Evolutionary conservation across 352 stramenopile species (phyloP).

Genomic region (Pythium monospermum): DNA sequence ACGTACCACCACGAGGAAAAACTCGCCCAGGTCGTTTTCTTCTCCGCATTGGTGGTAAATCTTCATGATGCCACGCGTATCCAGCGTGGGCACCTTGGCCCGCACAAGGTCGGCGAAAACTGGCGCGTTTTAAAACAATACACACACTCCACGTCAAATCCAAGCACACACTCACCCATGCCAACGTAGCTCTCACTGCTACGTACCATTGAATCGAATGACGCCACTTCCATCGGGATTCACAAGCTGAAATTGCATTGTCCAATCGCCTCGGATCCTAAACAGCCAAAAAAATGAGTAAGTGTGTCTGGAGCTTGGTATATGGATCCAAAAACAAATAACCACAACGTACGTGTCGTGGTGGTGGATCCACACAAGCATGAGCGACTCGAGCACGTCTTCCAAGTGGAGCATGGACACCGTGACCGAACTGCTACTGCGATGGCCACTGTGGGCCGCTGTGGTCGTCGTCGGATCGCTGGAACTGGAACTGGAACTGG

Average conservation of each 20-base stretch:
- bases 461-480: no score
- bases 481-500: no score
- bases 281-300: background rate
- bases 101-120: constrained; percentile 56
- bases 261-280: constrained; percentile 59
- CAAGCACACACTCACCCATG: no score
- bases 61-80: constrained; percentile 53
- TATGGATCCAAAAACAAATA: background rate
- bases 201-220: constrained; percentile 52
- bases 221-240: constrained; percentile 58
- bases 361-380: constrained; percentile 66
- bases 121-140: constrained; percentile 9
- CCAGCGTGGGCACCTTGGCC: constrained; percentile 41
- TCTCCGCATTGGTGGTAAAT: constrained; percentile 71
- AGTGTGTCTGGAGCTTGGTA: background rate
- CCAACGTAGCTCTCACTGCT: no score
- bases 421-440: background rate
- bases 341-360: constrained; percentile 40
- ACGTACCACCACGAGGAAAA: constrained; percentile 51
- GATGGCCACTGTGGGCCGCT: no score
- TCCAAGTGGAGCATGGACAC: constrained; percentile 48
- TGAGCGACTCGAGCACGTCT: constrained; percentile 62
- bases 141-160: no score
- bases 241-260: constrained; percentile 50
- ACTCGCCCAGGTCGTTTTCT: constrained; percentile 80